Percentiles rank a stretch among this genome's conserved stretches.
phyloP scores from a whole-genome alignment of 1,284 basidiomycete genomes.

The Cryptococcus sp. region DNA sequence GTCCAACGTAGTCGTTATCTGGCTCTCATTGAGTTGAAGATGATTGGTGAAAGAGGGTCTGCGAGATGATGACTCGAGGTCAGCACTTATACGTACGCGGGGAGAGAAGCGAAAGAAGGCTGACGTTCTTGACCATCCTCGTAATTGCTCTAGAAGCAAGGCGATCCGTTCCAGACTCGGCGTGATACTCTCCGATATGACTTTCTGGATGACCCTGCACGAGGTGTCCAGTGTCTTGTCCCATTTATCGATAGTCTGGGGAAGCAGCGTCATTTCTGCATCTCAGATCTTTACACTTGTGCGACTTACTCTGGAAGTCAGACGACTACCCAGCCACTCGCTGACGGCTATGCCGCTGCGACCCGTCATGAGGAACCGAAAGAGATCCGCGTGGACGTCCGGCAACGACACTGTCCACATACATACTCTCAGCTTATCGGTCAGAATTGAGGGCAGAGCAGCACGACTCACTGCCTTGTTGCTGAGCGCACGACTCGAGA shows the following conservation, averaged over 20 bases:
- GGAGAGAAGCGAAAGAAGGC: constrained; percentile 1
- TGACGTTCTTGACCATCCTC: constrained; percentile 36
- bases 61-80: not conserved
- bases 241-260: constrained; percentile 48
- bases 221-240: constrained; percentile 35
- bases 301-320: constrained; percentile 42
- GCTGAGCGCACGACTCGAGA: constrained; percentile 43
- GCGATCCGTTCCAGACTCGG: constrained; percentile 45
- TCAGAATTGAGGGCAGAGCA: not conserved
- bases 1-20: constrained; percentile 14
- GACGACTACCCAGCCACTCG: constrained; percentile 49
- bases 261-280: not conserved
- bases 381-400: constrained; percentile 48
- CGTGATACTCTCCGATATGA: constrained; percentile 39
- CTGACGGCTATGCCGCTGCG: constrained; percentile 36
- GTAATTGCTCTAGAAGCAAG: constrained; percentile 45
- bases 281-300: constrained; percentile 2
- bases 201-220: constrained; percentile 34
- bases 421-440: not conserved
- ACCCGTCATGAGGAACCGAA: constrained; percentile 45
- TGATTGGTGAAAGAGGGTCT: constrained; percentile 8
- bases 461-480: constrained; percentile 42
- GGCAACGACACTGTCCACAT: constrained; percentile 24
- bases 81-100: no score
- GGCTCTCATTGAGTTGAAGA: constrained; percentile 7